Conservation (phyloP, 2,329 filamentous ascomycete species). For the Aspergillus amoenus region DNA sequence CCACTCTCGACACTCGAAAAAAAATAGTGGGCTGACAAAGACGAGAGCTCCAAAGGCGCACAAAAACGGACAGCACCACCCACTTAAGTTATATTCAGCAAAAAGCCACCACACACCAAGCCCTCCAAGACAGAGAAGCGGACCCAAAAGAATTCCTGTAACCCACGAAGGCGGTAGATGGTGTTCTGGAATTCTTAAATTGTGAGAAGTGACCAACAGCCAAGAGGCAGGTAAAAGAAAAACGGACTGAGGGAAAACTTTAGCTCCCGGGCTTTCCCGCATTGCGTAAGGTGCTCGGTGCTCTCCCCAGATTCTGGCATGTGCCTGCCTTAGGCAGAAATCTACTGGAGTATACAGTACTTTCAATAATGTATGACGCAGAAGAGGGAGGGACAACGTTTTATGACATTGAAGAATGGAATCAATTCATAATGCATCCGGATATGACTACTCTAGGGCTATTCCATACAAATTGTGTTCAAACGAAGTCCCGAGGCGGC, state of each 20-base stretch:
- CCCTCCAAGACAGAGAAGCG: slow-evolving; percentile 21
- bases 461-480: background rate
- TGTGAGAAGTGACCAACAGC: slow-evolving; percentile 18
- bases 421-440: background rate
- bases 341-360: background rate
- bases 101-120: slow-evolving; percentile 25
- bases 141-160: background rate
- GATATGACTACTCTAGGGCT: background rate
- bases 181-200: background rate
- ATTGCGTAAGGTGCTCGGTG: slow-evolving; percentile 35
- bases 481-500: no score
- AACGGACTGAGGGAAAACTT: slow-evolving; percentile 19
- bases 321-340: slow-evolving; percentile 18
- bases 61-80: slow-evolving; percentile 2
- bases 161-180: background rate
- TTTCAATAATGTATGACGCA: background rate
- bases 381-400: background rate
- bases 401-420: background rate
- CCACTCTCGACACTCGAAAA: slow-evolving; percentile 26
- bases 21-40: slow-evolving; percentile 25
- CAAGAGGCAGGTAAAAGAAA: slow-evolving; percentile 16
- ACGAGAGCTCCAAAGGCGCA: slow-evolving; percentile 15
- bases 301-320: slow-evolving; percentile 21
- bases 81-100: slow-evolving; percentile 13
- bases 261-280: slow-evolving; percentile 41